Conservation (phyloP, 495 filamentous ascomycete species). For the Neurospora tetraspora region DNA sequence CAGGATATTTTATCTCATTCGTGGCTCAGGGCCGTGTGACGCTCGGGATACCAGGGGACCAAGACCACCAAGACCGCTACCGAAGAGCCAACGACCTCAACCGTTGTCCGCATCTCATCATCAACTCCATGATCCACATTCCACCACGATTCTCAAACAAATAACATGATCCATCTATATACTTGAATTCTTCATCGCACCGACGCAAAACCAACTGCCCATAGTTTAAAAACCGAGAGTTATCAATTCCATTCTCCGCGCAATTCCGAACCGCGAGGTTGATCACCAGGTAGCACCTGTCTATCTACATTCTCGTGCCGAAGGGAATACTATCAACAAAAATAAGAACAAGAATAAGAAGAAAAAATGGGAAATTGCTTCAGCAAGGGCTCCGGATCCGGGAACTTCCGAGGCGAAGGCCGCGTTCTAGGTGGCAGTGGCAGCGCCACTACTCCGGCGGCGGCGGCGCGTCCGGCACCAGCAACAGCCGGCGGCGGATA, state of each 20-base stretch:
- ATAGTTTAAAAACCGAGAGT: neutral
- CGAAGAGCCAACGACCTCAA: neutral
- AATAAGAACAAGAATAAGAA: neutral
- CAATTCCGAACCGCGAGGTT: neutral
- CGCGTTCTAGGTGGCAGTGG: slow-evolving; percentile 42
- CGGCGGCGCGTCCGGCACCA: slow-evolving; percentile 1
- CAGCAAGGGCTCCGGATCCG: slow-evolving; percentile 42
- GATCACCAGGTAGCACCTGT: neutral
- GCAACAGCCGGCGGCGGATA: neutral
- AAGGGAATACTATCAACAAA: neutral
- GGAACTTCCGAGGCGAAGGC: slow-evolving; percentile 39
- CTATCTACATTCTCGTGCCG: neutral
- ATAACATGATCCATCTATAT: neutral
- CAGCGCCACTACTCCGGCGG: neutral
- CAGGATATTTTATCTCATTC: neutral
- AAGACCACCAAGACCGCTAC: neutral
- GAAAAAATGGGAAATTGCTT: slow-evolving; percentile 64
- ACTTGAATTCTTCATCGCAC: neutral
- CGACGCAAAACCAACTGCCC: neutral
- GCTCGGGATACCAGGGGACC: neutral
- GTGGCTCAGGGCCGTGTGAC: neutral
- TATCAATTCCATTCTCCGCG: neutral
- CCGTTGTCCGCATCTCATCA: neutral
- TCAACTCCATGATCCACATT: neutral
- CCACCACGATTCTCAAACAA: neutral